A percentile compares a stretch with the other conserved stretches of the same genome.
phyloP scores from a whole-genome alignment of 441 rosid species.

The Erodium moschatum region DNA sequence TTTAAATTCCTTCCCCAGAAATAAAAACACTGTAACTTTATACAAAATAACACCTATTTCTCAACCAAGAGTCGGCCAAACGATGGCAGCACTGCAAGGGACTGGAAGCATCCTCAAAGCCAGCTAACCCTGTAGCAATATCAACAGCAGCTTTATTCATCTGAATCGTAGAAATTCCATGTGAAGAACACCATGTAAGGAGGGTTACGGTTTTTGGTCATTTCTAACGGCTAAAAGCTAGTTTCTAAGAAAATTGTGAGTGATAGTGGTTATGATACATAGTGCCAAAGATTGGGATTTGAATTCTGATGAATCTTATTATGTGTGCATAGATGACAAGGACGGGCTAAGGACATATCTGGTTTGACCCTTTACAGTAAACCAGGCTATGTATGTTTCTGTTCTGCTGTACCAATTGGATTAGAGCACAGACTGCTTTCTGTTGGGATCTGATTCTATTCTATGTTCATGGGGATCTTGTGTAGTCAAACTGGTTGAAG shows the following conservation, averaged over 20 bases:
- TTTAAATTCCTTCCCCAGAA: not conserved
- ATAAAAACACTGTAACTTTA: not conserved
- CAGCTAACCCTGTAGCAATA: slow-evolving; percentile 70
- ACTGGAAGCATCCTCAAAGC: slow-evolving; percentile 66
- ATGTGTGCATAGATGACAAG: too few relatives aligned
- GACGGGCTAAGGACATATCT: too few relatives aligned
- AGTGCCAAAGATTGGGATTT: too few relatives aligned
- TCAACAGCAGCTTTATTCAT: slow-evolving; percentile 81
- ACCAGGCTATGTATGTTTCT: too few relatives aligned
- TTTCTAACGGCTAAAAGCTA: too few relatives aligned
- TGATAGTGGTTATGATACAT: too few relatives aligned
- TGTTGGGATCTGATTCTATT: not conserved
- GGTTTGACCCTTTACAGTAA: too few relatives aligned
- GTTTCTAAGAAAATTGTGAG: too few relatives aligned
- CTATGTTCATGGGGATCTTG: not conserved
- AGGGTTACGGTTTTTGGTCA: too few relatives aligned
- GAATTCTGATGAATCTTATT: too few relatives aligned
- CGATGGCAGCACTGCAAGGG: slow-evolving; percentile 58
- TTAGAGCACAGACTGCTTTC: not conserved
- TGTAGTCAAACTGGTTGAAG: not conserved
- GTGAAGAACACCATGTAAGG: too few relatives aligned
- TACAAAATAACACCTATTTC: slow-evolving; percentile 39
- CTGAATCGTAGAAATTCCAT: slow-evolving; percentile 22
- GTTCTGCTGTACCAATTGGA: not conserved
- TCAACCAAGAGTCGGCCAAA: slow-evolving; percentile 51